Conservation (phyloP, 139 green algal genomes). For the Tetradesmus obliquus region DNA sequence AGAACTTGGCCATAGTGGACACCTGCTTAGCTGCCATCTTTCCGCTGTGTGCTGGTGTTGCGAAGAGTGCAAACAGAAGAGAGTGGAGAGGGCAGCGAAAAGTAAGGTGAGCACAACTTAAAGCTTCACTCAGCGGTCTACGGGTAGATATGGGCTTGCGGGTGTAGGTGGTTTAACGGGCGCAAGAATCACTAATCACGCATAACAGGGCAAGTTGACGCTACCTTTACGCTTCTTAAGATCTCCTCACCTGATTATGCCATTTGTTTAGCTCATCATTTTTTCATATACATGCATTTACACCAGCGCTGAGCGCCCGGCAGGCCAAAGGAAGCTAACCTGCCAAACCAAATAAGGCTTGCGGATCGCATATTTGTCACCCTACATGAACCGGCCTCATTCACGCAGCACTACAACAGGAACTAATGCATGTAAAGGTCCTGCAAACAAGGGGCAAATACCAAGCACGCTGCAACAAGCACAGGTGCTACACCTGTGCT, state of each 20-base stretch:
- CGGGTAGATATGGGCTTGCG: neutral
- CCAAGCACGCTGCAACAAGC: neutral
- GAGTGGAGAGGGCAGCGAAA: neutral
- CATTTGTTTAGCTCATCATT: neutral
- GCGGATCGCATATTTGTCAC: neutral
- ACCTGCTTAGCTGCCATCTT: neutral
- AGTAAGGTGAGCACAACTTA: neutral
- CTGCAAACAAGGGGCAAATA: neutral
- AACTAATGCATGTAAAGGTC: neutral
- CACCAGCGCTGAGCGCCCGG: neutral
- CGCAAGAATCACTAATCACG: neutral
- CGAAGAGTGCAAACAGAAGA: neutral
- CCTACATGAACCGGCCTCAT: neutral
- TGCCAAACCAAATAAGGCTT: neutral
- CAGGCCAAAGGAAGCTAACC: neutral
- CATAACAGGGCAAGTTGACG: neutral
- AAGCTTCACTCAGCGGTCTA: neutral
- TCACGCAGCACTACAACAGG: neutral
- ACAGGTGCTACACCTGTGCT: neutral
- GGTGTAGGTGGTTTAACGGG: neutral
- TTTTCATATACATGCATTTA: neutral
- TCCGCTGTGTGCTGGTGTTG: neutral
- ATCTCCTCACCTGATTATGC: neutral
- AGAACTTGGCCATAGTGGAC: conserved; percentile 43
- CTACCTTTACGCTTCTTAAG: neutral